Evolutionary conservation across 176 grass and related monocot genomes (phyloP), one percentile per base, ranked within the genome.

Genomic region (Ampelocalamus luodianensis): DNA sequence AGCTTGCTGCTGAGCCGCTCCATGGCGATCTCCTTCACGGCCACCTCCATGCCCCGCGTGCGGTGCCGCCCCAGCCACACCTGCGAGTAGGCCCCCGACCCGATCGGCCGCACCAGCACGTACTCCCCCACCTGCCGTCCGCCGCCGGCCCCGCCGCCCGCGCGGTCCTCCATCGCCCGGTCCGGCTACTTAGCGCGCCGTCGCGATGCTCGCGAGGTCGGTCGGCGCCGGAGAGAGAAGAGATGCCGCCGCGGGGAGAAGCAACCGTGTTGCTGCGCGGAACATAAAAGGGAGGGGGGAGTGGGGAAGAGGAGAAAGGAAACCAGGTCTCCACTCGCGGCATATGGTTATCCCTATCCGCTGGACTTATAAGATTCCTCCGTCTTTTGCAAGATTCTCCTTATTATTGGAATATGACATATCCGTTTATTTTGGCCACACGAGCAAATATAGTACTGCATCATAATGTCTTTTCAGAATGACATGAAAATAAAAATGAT

Each of bases 11-110:
- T 90, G 36, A 99, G 78, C 26, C 91, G 85, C 8, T 96, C 93
- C 84, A 99, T 86, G 62, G 78, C 65, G 75, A 99, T 99, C 93
- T 96, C 96, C 89, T 99, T 99, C 45, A 99, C 84, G 24, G 96
- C 96, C 74, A 99, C 96, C 88, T 91, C 93, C 10, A 76, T 91
- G 3, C 79, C 82, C 85, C 63, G 40, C 8, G 49, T 55, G 63
- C 74, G 68, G 88, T 93, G 91, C 78, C 71, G 61, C 27, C 87
- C 96, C 51, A 88, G 71, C 93, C 93, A 98, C 37, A 98, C 96
- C 59, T 84, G 77, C n/a, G 96, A 95, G 91, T 92, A 98, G 39
- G 96, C 91, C 56, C 96, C 96, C 83, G 82, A 75, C 42, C 96
- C 96, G 79, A 98, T 95, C 87, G 67, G 76, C 37, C 77, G 88